A percentile compares a stretch with the other conserved stretches of the same genome.
phyloP scores from a whole-genome alignment of 306 rosid genomes.

The Astragalus membranaceus region DNA sequence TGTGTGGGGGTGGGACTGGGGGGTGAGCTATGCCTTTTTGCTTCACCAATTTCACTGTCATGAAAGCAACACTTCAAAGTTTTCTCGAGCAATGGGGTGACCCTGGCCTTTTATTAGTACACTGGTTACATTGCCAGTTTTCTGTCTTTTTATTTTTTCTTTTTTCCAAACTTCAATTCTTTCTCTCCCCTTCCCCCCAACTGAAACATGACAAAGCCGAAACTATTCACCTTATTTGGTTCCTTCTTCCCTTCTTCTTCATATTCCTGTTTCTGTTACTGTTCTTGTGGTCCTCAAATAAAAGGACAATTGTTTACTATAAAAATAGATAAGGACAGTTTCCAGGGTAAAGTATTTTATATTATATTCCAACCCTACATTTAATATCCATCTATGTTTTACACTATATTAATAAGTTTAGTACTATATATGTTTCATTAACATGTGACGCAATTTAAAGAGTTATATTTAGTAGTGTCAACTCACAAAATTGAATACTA shows the following conservation, averaged over 20 bases:
- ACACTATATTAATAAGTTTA: too few species aligned
- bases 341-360: neutral
- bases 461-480: too few species aligned
- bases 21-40: slow-evolving; percentile 35
- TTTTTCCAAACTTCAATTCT: neutral
- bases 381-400: too few species aligned
- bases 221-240: slow-evolving; percentile 41
- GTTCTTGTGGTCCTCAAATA: slow-evolving; percentile 28
- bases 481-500: too few species aligned
- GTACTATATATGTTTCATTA: too few species aligned
- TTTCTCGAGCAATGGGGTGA: slow-evolving; percentile 63
- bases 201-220: slow-evolving; percentile 35
- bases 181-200: slow-evolving; percentile 6
- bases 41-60: slow-evolving; percentile 35
- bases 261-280: slow-evolving; percentile 39
- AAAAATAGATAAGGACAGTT: slow-evolving; percentile 15
- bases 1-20: neutral
- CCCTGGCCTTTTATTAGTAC: slow-evolving; percentile 37
- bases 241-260: slow-evolving; percentile 26
- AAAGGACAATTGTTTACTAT: slow-evolving; percentile 29
- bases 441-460: too few species aligned
- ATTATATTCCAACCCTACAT: neutral
- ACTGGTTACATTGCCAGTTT: slow-evolving; percentile 6
- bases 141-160: slow-evolving; percentile 18
- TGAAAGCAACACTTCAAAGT: slow-evolving; percentile 69